Base-by-base conservation (phyloP, 2,329 filamentous ascomycete genomes). In the Cladorrhinum sp. region DNA sequence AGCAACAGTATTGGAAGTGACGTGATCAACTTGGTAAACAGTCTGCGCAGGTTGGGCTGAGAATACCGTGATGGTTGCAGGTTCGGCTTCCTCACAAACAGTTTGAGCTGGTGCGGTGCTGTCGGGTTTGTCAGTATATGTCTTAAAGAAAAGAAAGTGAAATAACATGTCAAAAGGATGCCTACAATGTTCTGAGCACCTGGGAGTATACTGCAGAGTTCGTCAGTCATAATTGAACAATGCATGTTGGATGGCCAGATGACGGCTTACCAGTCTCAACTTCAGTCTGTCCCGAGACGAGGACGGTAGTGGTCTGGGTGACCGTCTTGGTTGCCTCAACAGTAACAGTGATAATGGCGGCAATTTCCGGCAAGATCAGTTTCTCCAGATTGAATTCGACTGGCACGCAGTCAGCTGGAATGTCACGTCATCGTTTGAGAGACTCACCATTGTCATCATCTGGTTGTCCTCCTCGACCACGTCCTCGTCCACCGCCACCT, bases 91-190 rank as follows among this genome's bases (percentile, higher is more conserved):
- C 20, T 66, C 57, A 59, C 66, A 69, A 3, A 68, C 62, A 2
- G 67, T 68, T 55, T 68, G 67, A n/a, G 64, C 61, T 2, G 66
- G 63, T 0, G 65, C 65, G 2, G 60, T 65, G 21, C 67, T 69
- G 9, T 20, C 46, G 3, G 30, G 14, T 26, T 59, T 18, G 55
- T 65, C 53, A 64, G 62, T 46, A 9, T 21, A 20, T 46, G 16
- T 46, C 6, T 23, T 26, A 39, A 30, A 5, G 10, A 12, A 48
- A 23, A 18, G 33, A n/a, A n/a, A n/a, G n/a, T n/a, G n/a, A n/a
- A n/a, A 28, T 14, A 49, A 18, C 4, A 28, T 14, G 18, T 36
- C n/a, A 10, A 39, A 2, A 26, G 23, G 2, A 18, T 10, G 54
- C 62, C 65, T 58, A 68, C 66, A 67, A 57, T 23, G 67, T 69